Conservation (phyloP, 208 protist genomes). For the Phytomonas serpens region DNA sequence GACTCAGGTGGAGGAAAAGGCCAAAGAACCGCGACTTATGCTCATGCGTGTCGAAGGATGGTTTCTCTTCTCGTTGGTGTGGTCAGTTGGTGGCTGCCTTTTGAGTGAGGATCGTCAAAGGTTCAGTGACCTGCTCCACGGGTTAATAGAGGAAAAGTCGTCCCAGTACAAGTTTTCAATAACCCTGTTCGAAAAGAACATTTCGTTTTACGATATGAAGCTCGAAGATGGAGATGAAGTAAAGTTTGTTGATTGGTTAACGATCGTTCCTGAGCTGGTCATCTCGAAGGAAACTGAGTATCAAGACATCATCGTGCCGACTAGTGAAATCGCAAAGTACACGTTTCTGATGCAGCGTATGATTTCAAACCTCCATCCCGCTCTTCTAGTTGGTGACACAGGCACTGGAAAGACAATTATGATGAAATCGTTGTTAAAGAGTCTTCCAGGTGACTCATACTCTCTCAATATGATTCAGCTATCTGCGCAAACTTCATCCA, state of each 20-base stretch:
- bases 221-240: conserved; percentile 64
- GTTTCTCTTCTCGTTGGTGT: conserved; percentile 92
- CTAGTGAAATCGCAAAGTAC: conserved; percentile 91
- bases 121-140: conserved; percentile 81
- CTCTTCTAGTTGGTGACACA: conserved; percentile 91
- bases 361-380: conserved; percentile 66
- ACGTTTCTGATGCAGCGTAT: conserved; percentile 84
- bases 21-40: conserved; percentile 35
- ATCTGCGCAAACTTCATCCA: conserved; percentile 91
- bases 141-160: conserved; percentile 26
- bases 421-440: conserved; percentile 86
- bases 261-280: conserved; percentile 69
- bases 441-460: conserved; percentile 76
- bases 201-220: conserved; percentile 80
- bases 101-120: conserved; percentile 57
- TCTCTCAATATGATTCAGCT: conserved; percentile 91
- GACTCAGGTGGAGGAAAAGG: conserved; percentile 12
- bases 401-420: conserved; percentile 96
- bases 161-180: conserved; percentile 65
- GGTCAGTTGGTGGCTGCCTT: conserved; percentile 90
- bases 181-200: conserved; percentile 55
- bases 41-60: conserved; percentile 80
- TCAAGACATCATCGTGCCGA: conserved; percentile 94
- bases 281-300: conserved; percentile 84
- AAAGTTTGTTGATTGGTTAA: conserved; percentile 73